These are phyloP conservation scores for Quercus tomentella DNA, from an alignment of 331 rosid genomes.

Conservation along the genomic window DNA sequence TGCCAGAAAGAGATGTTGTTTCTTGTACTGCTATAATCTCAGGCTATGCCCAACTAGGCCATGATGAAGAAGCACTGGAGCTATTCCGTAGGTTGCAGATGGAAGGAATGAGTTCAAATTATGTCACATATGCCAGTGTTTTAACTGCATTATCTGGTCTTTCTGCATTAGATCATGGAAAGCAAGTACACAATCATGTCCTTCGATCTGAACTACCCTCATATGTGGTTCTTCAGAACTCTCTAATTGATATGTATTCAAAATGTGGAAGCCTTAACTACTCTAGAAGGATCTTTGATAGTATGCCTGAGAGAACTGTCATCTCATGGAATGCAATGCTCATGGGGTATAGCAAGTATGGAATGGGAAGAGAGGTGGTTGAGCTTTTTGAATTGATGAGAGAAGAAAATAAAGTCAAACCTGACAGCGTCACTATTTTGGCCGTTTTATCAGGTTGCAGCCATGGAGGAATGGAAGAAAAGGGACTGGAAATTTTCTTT, in stretches of 20 bases:
- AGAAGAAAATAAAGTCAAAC: slow-evolving; percentile 55
- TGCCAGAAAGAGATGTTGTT: slow-evolving; percentile 78
- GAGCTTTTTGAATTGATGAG: slow-evolving; percentile 61
- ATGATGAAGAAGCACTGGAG: slow-evolving; percentile 61
- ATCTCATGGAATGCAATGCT: slow-evolving; percentile 91
- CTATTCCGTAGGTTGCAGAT: slow-evolving; percentile 53
- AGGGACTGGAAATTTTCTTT: slow-evolving; percentile 59
- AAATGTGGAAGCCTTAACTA: slow-evolving; percentile 74
- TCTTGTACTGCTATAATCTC: slow-evolving; percentile 83
- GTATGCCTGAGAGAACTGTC: slow-evolving; percentile 62
- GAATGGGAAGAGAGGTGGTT: slow-evolving; percentile 66
- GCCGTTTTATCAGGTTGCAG: slow-evolving; percentile 86
- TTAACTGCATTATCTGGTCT: slow-evolving; percentile 81
- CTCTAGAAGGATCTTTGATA: slow-evolving; percentile 62
- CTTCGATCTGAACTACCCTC: slow-evolving; percentile 50
- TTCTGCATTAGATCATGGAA: slow-evolving; percentile 77
- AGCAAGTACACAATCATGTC: slow-evolving; percentile 67
- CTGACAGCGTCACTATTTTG: slow-evolving; percentile 62
- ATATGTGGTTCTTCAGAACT: slow-evolving; percentile 69
- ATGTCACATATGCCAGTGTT: slow-evolving; percentile 71
- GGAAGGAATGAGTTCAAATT: slow-evolving; percentile 74
- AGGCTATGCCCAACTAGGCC: slow-evolving; percentile 77
- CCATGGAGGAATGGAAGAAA: slow-evolving; percentile 71
- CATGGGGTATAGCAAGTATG: slow-evolving; percentile 79
- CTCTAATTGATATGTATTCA: slow-evolving; percentile 80